phyloP scores from a whole-genome alignment of 768 basidiomycete species.

The Phanerochaete sordida region DNA sequence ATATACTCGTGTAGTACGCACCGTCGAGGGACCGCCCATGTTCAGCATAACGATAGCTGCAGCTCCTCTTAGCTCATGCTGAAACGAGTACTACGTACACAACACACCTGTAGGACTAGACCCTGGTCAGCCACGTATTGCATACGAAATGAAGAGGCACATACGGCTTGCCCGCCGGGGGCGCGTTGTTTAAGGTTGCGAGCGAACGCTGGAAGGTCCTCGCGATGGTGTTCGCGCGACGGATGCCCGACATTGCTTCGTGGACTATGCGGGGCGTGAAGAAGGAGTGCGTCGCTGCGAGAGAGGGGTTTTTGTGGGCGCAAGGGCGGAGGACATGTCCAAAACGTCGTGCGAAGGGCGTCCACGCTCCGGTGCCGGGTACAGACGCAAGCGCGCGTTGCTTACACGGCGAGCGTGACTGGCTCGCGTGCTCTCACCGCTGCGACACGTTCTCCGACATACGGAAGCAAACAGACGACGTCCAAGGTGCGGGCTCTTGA shows the following conservation, averaged over 20 bases:
- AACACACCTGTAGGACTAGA: constrained; percentile 24
- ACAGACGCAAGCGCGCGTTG: not conserved
- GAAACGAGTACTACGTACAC: not conserved
- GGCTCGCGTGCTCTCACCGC: not conserved
- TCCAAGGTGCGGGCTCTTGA: not conserved
- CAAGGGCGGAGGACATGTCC: constrained; percentile 1
- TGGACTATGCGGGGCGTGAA: not conserved
- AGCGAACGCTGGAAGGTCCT: constrained; percentile 19
- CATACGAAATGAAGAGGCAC: not conserved
- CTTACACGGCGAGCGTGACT: constrained; percentile 1
- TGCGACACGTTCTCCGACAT: not conserved
- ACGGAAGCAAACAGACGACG: not conserved
- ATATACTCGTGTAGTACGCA: constrained; percentile 32
- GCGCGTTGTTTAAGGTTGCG: constrained; percentile 41
- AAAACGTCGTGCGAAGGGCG: constrained; percentile 4
- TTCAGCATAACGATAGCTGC: constrained; percentile 94
- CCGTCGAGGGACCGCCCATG: constrained; percentile 97
- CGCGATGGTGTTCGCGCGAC: not conserved
- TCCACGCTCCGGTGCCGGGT: constrained; percentile 5
- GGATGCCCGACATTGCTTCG: constrained; percentile 1
- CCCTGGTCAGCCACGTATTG: constrained; percentile 2
- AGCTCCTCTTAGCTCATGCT: not conserved
- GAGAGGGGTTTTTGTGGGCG: constrained; percentile 4
- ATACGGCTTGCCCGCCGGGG: constrained; percentile 42
- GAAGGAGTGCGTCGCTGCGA: not conserved